Conservation (phyloP, 2,329 filamentous ascomycete genomes). For the Sporothrix luriei region DNA sequence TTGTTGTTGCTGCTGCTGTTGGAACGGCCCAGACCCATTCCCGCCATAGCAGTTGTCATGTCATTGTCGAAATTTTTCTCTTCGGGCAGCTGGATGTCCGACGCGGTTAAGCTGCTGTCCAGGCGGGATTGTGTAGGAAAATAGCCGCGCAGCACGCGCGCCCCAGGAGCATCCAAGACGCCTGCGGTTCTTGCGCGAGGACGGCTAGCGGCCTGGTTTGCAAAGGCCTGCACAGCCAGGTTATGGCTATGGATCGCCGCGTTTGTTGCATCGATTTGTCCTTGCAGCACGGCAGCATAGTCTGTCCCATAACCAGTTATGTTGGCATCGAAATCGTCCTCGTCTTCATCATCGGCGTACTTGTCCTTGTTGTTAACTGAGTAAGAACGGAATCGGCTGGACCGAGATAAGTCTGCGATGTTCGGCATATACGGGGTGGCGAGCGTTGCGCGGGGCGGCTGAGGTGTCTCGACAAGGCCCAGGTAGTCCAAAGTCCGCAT, state of each 20-base stretch:
- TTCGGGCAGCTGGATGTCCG: conserved; percentile 74
- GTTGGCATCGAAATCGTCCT: conserved; percentile 68
- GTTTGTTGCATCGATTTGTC: conserved; percentile 65
- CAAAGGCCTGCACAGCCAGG: conserved; percentile 87
- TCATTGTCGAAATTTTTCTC: conserved; percentile 74
- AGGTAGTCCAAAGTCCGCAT: conserved; percentile 94
- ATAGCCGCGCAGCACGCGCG: conserved; percentile 69
- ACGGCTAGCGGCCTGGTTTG: conserved; percentile 77
- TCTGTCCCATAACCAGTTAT: conserved; percentile 57
- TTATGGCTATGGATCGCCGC: conserved; percentile 86
- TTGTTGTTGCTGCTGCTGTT: conserved; percentile 66
- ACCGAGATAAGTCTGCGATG: conserved; percentile 73
- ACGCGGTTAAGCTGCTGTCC: conserved; percentile 72
- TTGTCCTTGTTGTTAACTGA: conserved; percentile 99
- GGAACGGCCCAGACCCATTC: conserved; percentile 70
- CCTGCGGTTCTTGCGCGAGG: conserved; percentile 90
- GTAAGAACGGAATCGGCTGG: conserved; percentile 92
- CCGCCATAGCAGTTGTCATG: conserved; percentile 78
- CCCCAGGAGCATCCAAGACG: conserved; percentile 76
- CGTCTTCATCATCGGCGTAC: conserved; percentile 88
- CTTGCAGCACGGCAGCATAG: conserved; percentile 63
- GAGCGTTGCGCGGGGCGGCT: conserved; percentile 73
- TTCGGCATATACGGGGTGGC: conserved; percentile 75
- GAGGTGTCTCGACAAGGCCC: conserved; percentile 89
- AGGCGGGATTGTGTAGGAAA: conserved; percentile 72